Percentiles rank a stretch among this genome's conserved stretches.
These are phyloP conservation scores for Toxoplasma gondii DNA, from an alignment of 169 alveolate species.

Conservation along the genomic window DNA sequence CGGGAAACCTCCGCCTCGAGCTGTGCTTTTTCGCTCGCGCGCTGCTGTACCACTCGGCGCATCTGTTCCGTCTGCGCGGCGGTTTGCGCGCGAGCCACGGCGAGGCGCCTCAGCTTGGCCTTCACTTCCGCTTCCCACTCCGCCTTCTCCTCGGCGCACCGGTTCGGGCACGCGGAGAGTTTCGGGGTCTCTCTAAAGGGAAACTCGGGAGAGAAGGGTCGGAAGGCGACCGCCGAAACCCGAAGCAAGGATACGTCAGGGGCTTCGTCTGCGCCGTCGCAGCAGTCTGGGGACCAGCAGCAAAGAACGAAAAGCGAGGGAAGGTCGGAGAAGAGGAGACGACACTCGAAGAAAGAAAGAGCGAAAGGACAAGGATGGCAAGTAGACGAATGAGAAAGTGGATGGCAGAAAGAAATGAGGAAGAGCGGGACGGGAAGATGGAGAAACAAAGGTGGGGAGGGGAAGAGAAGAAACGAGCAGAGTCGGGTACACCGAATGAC, in stretches of 20 bases:
- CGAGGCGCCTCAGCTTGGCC: not conserved
- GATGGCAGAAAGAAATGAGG: too few species aligned
- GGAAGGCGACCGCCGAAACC: not conserved
- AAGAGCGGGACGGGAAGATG: too few species aligned
- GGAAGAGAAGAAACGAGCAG: too few species aligned
- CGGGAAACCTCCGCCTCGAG: not conserved
- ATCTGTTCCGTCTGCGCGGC: not conserved
- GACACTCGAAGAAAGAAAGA: not conserved
- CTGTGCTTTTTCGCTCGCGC: not conserved
- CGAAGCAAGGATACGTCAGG: not conserved
- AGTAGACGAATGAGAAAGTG: too few species aligned
- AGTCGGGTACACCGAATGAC: too few species aligned
- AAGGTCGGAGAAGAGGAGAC: too few species aligned
- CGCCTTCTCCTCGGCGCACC: not conserved
- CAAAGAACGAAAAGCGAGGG: not conserved
- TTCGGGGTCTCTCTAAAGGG: not conserved
- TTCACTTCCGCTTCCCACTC: not conserved
- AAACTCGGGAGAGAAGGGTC: not conserved
- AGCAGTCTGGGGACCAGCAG: not conserved
- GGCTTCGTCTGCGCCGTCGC: slow-evolving; percentile 28
- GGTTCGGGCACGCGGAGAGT: not conserved
- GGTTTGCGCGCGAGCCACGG: not conserved
- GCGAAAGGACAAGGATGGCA: not conserved
- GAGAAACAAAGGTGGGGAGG: too few species aligned
- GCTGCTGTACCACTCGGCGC: not conserved